These are phyloP conservation scores for Naganishia randhawae DNA, from an alignment of 768 basidiomycete species.

Conservation along the genomic window DNA sequence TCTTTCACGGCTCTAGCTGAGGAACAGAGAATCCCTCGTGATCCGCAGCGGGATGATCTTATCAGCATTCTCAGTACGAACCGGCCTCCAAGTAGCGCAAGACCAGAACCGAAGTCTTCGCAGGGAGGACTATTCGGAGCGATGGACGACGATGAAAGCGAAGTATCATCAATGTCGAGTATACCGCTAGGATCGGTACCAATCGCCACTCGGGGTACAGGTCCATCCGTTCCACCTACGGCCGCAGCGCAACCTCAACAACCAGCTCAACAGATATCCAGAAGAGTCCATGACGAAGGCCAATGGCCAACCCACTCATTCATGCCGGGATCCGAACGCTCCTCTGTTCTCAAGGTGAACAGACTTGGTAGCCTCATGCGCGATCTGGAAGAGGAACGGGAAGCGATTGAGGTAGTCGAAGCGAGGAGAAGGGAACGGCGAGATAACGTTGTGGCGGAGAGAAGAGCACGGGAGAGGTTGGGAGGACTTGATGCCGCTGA, in stretches of 20 bases:
- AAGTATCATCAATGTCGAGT: neutral
- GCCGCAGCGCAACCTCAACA: neutral
- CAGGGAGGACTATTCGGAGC: conserved; percentile 18
- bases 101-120: neutral
- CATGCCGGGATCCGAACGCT: conserved; percentile 27
- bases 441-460: conserved; percentile 67
- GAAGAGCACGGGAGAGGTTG: conserved; percentile 71
- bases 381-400: conserved; percentile 59
- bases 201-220: neutral
- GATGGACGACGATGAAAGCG: conserved; percentile 14
- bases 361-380: conserved; percentile 56
- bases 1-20: neutral
- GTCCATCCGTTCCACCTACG: neutral
- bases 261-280: neutral
- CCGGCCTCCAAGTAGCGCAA: neutral
- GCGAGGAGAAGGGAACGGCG: conserved; percentile 41
- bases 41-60: neutral
- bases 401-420: conserved; percentile 55
- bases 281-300: conserved; percentile 4
- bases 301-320: conserved; percentile 22
- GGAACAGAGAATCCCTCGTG: neutral
- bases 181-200: neutral
- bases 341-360: conserved; percentile 40
- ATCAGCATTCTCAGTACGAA: neutral
- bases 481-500: conserved; percentile 61